Evolutionary conservation across 129 eudicot genomes (phyloP).

Genomic region (Erigeron canadensis): DNA sequence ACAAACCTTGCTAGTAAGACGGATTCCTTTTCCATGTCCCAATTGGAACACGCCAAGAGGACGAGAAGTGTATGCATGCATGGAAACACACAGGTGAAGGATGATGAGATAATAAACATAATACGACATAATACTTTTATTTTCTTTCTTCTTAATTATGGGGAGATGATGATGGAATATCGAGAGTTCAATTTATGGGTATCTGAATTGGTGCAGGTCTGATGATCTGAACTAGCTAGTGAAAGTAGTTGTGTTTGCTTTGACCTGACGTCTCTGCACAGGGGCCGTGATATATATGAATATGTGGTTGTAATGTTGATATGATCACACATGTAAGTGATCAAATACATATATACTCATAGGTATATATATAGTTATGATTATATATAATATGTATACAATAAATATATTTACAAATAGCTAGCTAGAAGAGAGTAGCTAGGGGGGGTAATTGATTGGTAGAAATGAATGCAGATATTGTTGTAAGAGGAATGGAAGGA

Average conservation of each 20-base stretch:
- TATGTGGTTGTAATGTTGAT: slow-evolving; percentile 34
- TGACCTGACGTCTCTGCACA: background rate
- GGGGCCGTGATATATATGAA: slow-evolving; percentile 6
- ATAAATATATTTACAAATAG: slow-evolving; percentile 9
- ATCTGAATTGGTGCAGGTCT: slow-evolving; percentile 10
- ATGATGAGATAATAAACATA: slow-evolving; percentile 35
- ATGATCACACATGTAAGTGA: slow-evolving; percentile 34
- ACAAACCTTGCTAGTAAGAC: slow-evolving; percentile 37
- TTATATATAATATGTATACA: background rate
- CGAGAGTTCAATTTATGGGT: slow-evolving; percentile 8
- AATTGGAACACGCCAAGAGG: slow-evolving; percentile 28
- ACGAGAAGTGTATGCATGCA: slow-evolving; percentile 71
- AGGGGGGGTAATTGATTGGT: slow-evolving; percentile 45
- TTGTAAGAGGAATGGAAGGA: slow-evolving; percentile 43
- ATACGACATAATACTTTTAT: slow-evolving; percentile 39
- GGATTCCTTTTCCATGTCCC: slow-evolving; percentile 16
- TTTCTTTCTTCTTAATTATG: background rate
- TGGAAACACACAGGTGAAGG: slow-evolving; percentile 42
- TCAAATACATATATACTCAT: background rate
- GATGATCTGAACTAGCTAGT: slow-evolving; percentile 26
- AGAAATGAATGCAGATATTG: slow-evolving; percentile 56
- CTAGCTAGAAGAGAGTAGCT: too few species aligned
- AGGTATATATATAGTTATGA: background rate
- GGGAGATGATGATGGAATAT: slow-evolving; percentile 13
- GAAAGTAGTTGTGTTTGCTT: slow-evolving; percentile 26